A percentile compares a stretch with the other conserved stretches of the same genome.
Evolutionary conservation across 2,329 filamentous ascomycete species (phyloP).

Genomic region (Lasiodiplodia hormozganensis): DNA sequence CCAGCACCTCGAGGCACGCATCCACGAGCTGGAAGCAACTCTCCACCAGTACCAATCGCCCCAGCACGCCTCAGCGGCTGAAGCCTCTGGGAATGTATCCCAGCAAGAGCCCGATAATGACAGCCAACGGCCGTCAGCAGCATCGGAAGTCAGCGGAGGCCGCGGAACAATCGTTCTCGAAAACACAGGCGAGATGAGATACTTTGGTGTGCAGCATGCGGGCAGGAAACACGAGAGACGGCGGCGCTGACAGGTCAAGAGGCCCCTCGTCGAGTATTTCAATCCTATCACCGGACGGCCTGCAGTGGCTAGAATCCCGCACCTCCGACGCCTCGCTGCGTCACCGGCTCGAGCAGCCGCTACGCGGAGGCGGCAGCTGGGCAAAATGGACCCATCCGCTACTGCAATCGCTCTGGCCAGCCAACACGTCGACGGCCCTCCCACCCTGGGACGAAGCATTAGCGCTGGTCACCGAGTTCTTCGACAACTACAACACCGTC

Average conservation of each 20-base stretch:
- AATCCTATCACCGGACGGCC: slow-evolving; percentile 11
- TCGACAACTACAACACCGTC: slow-evolving; percentile 9
- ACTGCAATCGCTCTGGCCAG: neutral
- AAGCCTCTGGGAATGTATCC: neutral
- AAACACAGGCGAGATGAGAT: slow-evolving; percentile 21
- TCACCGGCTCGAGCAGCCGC: slow-evolving; percentile 15
- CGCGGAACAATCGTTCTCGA: slow-evolving; percentile 12
- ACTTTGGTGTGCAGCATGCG: neutral
- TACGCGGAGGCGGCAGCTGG: slow-evolving; percentile 18
- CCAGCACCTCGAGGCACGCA: neutral
- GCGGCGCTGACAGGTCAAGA: slow-evolving; percentile 14
- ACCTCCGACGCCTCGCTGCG: slow-evolving; percentile 21
- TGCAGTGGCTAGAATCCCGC: slow-evolving; percentile 16
- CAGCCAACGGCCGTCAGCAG: neutral
- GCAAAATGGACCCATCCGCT: slow-evolving; percentile 14
- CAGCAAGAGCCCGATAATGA: neutral
- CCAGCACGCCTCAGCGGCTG: neutral
- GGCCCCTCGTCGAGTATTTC: slow-evolving; percentile 22
- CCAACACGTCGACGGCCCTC: neutral
- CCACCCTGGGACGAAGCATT: neutral
- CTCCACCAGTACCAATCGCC: neutral
- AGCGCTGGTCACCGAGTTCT: slow-evolving; percentile 8
- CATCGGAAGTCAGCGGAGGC: neutral
- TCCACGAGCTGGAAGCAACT: slow-evolving; percentile 12
- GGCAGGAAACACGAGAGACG: neutral